A percentile compares a stretch with the other conserved stretches of the same genome.
These are phyloP conservation scores for Karstenula rhodostoma DNA, from an alignment of 2,329 filamentous ascomycete species.

Conservation along the genomic window DNA sequence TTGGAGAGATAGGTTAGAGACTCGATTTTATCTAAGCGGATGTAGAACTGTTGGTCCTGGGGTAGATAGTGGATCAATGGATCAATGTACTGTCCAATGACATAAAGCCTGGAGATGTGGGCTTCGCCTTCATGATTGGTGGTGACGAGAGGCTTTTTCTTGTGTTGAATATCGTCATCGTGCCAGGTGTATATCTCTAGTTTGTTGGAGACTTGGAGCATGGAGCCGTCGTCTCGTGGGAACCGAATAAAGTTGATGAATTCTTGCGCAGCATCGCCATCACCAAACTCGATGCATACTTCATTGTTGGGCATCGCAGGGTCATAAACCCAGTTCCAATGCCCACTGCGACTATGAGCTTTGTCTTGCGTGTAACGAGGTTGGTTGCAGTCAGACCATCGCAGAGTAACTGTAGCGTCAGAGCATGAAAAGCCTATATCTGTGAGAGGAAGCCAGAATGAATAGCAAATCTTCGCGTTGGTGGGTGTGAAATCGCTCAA, in stretches of 20 bases:
- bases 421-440: slow-evolving; percentile 17
- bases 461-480: slow-evolving; percentile 19
- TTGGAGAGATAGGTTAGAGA: not conserved
- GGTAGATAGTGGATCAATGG: not conserved
- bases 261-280: slow-evolving; percentile 10
- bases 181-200: slow-evolving; percentile 21
- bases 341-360: slow-evolving; percentile 16
- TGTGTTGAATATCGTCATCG: slow-evolving; percentile 1
- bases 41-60: not conserved
- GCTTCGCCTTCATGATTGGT: not conserved
- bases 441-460: slow-evolving; percentile 31
- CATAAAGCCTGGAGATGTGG: slow-evolving; percentile 1
- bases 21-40: not conserved
- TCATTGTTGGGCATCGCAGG: slow-evolving; percentile 24
- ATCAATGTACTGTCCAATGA: slow-evolving; percentile 7
- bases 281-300: slow-evolving; percentile 19
- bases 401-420: slow-evolving; percentile 18
- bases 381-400: slow-evolving; percentile 35
- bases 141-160: slow-evolving; percentile 15
- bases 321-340: slow-evolving; percentile 27
- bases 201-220: slow-evolving; percentile 13
- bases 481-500: slow-evolving; percentile 19
- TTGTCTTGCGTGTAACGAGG: slow-evolving; percentile 13
- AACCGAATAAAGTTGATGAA: slow-evolving; percentile 23
- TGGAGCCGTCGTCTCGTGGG: slow-evolving; percentile 18